Evolutionary conservation across 805 yeast genomes (phyloP).

Genomic region (Yarrowia phangngaensis): DNA sequence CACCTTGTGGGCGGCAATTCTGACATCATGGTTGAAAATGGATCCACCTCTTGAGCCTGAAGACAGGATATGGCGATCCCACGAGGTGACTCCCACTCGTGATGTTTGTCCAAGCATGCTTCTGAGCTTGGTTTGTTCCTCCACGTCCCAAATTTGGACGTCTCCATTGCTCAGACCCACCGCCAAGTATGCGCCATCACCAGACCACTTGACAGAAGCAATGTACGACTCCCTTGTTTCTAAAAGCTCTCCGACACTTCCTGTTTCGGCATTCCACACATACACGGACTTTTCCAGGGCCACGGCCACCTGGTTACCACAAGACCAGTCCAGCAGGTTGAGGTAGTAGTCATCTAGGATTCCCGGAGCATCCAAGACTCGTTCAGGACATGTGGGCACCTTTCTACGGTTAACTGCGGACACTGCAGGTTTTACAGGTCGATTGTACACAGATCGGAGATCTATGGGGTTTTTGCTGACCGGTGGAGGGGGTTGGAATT

Average conservation of each 20-base stretch:
- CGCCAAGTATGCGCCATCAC: constrained; percentile 80
- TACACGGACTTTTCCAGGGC: constrained; percentile 82
- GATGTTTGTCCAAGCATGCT: constrained; percentile 72
- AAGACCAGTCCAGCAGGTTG: constrained; percentile 84
- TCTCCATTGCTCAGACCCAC: constrained; percentile 81
- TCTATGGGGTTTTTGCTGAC: constrained; percentile 44
- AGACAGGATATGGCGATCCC: constrained; percentile 78
- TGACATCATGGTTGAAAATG: constrained; percentile 83
- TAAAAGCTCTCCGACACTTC: constrained; percentile 65
- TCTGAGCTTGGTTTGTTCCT: constrained; percentile 65
- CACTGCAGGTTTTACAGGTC: constrained; percentile 38
- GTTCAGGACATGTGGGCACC: constrained; percentile 82
- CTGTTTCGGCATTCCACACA: constrained; percentile 86
- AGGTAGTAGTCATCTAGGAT: constrained; percentile 87
- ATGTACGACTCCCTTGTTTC: constrained; percentile 48
- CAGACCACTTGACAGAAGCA: constrained; percentile 82
- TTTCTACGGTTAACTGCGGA: constrained; percentile 46
- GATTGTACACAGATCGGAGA: constrained; percentile 39
- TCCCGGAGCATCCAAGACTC: constrained; percentile 95
- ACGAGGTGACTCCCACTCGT: constrained; percentile 76
- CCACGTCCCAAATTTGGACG: constrained; percentile 92
- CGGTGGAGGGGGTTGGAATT: constrained; percentile 85
- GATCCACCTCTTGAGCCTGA: constrained; percentile 87
- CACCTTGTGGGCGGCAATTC: constrained; percentile 73
- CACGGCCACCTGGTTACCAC: constrained; percentile 74